Evolutionary conservation across 2,329 filamentous ascomycete genomes (phyloP).

Genomic region (Curvularia eragrostidis): DNA sequence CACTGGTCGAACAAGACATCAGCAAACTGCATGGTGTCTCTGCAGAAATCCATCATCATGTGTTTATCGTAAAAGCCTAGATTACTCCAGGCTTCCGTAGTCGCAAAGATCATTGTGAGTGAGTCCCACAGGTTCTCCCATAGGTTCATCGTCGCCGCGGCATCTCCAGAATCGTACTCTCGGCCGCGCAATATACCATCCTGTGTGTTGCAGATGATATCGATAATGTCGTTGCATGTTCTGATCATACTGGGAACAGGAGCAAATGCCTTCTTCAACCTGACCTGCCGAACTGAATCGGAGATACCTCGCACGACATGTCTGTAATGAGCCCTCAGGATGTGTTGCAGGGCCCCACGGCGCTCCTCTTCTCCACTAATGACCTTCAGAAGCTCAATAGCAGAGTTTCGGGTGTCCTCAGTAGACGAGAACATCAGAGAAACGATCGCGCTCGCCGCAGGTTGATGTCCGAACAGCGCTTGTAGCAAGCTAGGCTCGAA

Average conservation of each 20-base stretch:
- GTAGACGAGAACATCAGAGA: conserved; percentile 83
- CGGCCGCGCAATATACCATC: conserved; percentile 66
- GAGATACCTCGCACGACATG: conserved; percentile 64
- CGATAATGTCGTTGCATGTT: conserved; percentile 66
- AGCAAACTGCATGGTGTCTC: conserved; percentile 93
- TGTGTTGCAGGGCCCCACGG: conserved; percentile 65
- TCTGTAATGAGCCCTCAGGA: conserved; percentile 64
- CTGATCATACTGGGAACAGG: conserved; percentile 67
- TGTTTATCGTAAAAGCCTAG: conserved; percentile 71
- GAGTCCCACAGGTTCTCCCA: conserved; percentile 87
- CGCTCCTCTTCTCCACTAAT: conserved; percentile 73
- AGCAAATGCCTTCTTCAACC: conserved; percentile 64
- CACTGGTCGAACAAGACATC: conserved; percentile 86
- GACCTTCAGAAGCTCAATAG: conserved; percentile 81
- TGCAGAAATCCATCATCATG: conserved; percentile 89
- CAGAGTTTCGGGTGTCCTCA: conserved; percentile 77
- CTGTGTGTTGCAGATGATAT: conserved; percentile 69
- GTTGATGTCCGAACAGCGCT: conserved; percentile 70
- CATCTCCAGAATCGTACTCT: conserved; percentile 66
- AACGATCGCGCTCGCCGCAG: conserved; percentile 76
- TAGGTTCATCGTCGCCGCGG: conserved; percentile 72
- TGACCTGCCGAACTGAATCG: conserved; percentile 63
- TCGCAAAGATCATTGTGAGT: conserved; percentile 79
- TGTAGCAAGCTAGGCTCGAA: conserved; percentile 74
- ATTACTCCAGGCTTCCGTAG: conserved; percentile 82